Percentiles rank a stretch among this genome's conserved stretches.
Evolutionary conservation across 768 basidiomycete species (phyloP).

Genomic region (Terana coerulea): DNA sequence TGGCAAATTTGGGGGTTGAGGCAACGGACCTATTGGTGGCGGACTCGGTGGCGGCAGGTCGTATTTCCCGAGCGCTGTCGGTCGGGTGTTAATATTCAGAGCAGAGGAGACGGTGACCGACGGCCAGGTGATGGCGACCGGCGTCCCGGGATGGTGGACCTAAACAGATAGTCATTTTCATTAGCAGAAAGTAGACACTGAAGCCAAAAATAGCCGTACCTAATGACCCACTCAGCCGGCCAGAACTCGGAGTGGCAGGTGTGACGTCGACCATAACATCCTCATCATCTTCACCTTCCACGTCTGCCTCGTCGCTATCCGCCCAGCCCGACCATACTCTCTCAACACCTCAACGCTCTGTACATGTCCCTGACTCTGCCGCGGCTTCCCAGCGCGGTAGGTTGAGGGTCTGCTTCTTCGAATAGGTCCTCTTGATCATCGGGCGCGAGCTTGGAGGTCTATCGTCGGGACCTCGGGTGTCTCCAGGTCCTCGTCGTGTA

Average conservation of each 20-base stretch:
- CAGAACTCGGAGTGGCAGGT: neutral
- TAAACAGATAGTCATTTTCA: neutral
- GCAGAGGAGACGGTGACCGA: neutral
- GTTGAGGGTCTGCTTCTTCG: slow-evolving; percentile 3
- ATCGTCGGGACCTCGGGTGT: neutral
- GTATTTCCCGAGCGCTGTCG: neutral
- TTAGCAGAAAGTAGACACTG: neutral
- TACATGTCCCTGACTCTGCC: no score
- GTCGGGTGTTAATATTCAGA: neutral
- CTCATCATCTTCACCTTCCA: neutral
- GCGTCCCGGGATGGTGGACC: neutral
- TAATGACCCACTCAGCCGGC: neutral
- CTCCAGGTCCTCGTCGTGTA: no score
- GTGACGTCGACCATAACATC: neutral
- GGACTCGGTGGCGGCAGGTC: slow-evolving; percentile 23
- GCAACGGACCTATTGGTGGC: slow-evolving; percentile 22
- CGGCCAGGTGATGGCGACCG: slow-evolving; percentile 5
- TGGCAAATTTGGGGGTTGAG: no score
- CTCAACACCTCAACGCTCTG: neutral
- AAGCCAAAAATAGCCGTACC: neutral
- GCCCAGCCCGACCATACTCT: neutral
- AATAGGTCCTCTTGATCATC: neutral
- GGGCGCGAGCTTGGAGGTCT: neutral
- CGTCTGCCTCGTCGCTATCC: no score
- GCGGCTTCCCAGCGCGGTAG: no score